Base-by-base conservation (phyloP, 179 eudicot species). In the Silene coronaria region DNA sequence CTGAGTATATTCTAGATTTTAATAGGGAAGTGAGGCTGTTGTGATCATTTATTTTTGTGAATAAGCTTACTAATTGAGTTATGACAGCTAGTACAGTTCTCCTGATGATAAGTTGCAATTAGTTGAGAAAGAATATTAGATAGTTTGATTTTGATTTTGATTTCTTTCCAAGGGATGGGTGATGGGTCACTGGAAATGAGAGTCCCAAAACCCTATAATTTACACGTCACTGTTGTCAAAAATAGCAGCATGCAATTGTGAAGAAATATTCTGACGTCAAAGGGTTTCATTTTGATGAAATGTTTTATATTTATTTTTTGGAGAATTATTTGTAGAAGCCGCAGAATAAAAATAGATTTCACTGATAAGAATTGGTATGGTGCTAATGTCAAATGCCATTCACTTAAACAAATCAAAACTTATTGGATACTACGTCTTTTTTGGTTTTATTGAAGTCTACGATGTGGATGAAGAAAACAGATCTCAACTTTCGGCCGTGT, bases 401-500 rank as follows among this genome's bases (percentile, higher is more conserved):
- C 26, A 14, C 60, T 70, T 70, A 0, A 21, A 67, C 30, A 24
- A 51, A 4, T 6, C 13, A 32, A 11, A 27, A 19, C 70, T 61
- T 51, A 69, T 72, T 73, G 36, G 51, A 28, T 69, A 53, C 59
- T 55, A 55, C 6, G 22, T n/a, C 2, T 51, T 69, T 68, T 34
- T 72, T 51, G 80, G 26, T 59, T 5, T 62, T 64, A 85, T 80
- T 83, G 85, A 85, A 92, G 97, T 78, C 78, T 74, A 68, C 55
- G 72, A 74, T 67, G 42, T 83, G 79, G 84, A 76, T 72, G 79
- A 81, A 76, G 87, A 83, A 58, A 79, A 70, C 77, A 87, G 85
- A 85, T 74, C 80, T 84, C 86, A 84, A 24, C 74, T 85, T 74
- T 82, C 74, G 61, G 96, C 98, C 63, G 85, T 85, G 64, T 84